Conservation (phyloP, 73 alveolate genomes). For the Paramecium octaurelia region DNA sequence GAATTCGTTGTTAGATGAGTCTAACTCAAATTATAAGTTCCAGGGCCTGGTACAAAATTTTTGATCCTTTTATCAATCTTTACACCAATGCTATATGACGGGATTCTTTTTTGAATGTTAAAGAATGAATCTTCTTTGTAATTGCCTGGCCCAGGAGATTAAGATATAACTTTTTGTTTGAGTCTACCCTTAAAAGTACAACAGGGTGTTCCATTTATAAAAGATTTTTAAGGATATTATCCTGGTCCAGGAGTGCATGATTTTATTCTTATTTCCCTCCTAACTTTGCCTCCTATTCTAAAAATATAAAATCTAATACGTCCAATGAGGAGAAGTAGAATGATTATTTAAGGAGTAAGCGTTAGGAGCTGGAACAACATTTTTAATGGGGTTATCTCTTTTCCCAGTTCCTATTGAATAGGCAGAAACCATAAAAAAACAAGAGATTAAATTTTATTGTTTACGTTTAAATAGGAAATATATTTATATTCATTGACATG, state of each 20-base stretch:
- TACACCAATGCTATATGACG: conserved; percentile 28
- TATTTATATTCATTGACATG: not conserved
- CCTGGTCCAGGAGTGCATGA: conserved; percentile 38
- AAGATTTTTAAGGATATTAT: not conserved
- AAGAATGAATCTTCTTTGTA: conserved; percentile 1
- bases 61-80: not conserved
- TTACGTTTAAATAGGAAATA: not conserved
- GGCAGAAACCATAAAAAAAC: conserved; percentile 22
- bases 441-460: not conserved
- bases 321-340: conserved; percentile 2
- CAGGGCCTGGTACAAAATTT: conserved; percentile 43
- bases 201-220: not conserved
- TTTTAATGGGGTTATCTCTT: not conserved
- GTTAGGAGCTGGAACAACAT: conserved; percentile 22
- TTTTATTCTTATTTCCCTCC: not conserved
- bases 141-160: conserved; percentile 52
- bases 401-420: conserved; percentile 40
- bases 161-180: not conserved
- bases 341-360: not conserved
- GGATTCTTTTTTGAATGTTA: not conserved
- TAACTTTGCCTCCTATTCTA: conserved; percentile 24
- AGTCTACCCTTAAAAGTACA: not conserved
- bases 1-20: not conserved
- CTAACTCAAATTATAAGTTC: not conserved
- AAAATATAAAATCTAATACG: not conserved